Evolutionary conservation across 1,284 basidiomycete genomes (phyloP).

Genomic region (Rhodotorula sp.): DNA sequence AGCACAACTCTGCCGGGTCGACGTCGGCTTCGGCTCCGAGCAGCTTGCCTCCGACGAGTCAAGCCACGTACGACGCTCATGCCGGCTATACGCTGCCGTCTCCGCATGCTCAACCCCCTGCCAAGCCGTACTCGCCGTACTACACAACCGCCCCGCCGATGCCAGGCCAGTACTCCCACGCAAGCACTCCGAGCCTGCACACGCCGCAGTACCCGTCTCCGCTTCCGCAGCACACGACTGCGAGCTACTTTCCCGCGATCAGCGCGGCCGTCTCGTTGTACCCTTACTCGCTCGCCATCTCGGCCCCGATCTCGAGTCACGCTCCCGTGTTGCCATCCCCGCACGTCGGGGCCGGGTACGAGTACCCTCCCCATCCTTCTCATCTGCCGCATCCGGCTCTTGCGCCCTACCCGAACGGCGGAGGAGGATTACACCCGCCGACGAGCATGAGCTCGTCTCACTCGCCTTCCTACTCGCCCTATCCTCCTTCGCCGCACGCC

Average conservation of each 20-base stretch:
- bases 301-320: neutral
- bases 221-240: neutral
- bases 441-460: neutral
- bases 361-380: neutral
- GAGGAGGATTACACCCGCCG: neutral
- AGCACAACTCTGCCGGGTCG: neutral
- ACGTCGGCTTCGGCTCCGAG: neutral
- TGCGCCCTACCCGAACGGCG: neutral
- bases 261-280: neutral
- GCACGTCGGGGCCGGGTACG: neutral
- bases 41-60: neutral
- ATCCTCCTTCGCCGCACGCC: neutral
- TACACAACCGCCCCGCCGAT: slow-evolving; percentile 15
- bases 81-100: slow-evolving; percentile 1
- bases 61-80: slow-evolving; percentile 2
- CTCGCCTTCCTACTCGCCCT: neutral
- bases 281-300: neutral
- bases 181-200: slow-evolving; percentile 7
- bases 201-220: slow-evolving; percentile 7
- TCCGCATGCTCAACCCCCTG: neutral
- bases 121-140: slow-evolving; percentile 31
- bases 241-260: slow-evolving; percentile 12
- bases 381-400: neutral
- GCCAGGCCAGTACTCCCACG: slow-evolving; percentile 10
- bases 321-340: neutral